Percentiles rank a stretch among this genome's conserved stretches.
Evolutionary conservation across 164 flowering plant genomes (phyloP).

Genomic region (Tetracentron sinense): DNA sequence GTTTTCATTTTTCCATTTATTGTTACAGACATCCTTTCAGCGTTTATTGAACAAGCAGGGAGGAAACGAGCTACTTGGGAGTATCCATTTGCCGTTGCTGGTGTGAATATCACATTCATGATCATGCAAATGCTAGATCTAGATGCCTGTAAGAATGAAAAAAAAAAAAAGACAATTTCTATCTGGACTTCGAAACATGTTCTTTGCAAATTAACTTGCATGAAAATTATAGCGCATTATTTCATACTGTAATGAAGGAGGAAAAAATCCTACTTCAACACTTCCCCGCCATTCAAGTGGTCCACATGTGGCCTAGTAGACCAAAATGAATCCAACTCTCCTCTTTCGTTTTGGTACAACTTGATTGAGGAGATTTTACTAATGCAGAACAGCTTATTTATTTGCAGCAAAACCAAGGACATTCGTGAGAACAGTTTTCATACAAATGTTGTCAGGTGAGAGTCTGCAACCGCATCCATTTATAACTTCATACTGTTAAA

Average conservation of each 20-base stretch:
- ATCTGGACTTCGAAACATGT: neutral
- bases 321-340: too few relatives aligned
- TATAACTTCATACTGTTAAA: neutral
- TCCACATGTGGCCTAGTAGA: neutral
- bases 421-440: slow-evolving; percentile 60
- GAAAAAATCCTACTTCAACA: too few relatives aligned
- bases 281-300: neutral
- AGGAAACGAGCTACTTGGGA: slow-evolving; percentile 80
- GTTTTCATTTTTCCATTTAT: neutral
- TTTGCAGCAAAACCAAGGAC: slow-evolving; percentile 71
- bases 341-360: neutral
- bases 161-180: neutral
- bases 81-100: slow-evolving; percentile 94
- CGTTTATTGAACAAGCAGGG: slow-evolving; percentile 63
- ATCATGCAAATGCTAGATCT: slow-evolving; percentile 91
- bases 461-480: neutral
- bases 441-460: slow-evolving; percentile 79
- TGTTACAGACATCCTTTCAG: slow-evolving; percentile 69
- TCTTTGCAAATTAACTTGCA: neutral
- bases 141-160: slow-evolving; percentile 48
- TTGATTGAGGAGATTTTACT: neutral
- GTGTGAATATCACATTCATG: slow-evolving; percentile 93
- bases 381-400: slow-evolving; percentile 1
- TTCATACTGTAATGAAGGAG: too few relatives aligned
- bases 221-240: neutral